Base-by-base conservation (phyloP, 371 early-diverging fungal species). In the Batkoa obscura region DNA sequence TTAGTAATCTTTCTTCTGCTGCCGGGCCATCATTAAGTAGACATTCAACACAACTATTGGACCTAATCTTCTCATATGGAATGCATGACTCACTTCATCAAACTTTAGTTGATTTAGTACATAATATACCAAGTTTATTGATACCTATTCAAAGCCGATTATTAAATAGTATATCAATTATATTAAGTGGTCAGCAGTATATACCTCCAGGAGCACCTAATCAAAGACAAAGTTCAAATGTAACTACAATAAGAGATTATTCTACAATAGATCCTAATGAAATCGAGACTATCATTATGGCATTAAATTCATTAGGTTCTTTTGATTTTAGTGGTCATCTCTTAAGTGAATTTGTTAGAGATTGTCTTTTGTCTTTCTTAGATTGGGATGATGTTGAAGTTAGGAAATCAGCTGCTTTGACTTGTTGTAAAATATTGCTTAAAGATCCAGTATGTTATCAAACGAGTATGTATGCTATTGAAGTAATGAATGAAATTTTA, bases 121-220 rank as follows among this genome's bases (percentile, higher is more conserved):
- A 70, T 34, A 74, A 86, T 64, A 89, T 95, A 56, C 83, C 83
- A 55, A 84, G 87, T 15, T 68, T 97, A 49, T 68, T 84, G 17
- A 71, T 78, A 1, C 78, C 79, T n/a, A 88, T 97, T 56, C 94
- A 92, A 79, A 88, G 86, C 55, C 80, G 88, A 9, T 71, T 96
- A 45, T 69, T 96, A 38, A 86, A 92, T 61, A 80, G 87, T 64
- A 79, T 94, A 2, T 93, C 94, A 0, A 70, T 81, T 56, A 86
- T 88, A 6, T 65, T 96, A 58, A 82, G 79, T 55, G 86, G 87
- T 8, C 84, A 85, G 61, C 78, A 88, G 30, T 96, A 88, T 63
- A 81, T 83, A 55, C 85, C 81, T 43, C 79, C 83, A 9, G 85
- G 90, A n/a, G 79, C 88, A 10, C 83, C 90, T 1, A 66, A 50